phyloP scores from a whole-genome alignment of 106 monocot genomes.

The Narthecium ossifragum region DNA sequence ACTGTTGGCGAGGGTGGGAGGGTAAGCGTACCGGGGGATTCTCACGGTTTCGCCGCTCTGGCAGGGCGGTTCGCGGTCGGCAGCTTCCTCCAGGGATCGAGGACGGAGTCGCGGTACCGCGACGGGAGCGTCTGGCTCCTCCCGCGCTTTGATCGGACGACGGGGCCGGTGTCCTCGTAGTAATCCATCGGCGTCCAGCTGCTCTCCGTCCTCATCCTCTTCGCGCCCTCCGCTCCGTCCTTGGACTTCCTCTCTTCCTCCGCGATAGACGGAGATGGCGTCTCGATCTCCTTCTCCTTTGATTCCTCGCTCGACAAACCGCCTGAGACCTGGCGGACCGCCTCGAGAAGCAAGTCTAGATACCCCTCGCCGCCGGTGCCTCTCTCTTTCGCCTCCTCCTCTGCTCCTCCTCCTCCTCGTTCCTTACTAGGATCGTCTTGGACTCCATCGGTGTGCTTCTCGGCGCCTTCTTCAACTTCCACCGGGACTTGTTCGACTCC shows the following conservation, averaged over 20 bases:
- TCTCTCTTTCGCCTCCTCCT: background rate
- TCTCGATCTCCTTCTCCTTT: background rate
- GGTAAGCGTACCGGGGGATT: background rate
- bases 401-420: background rate
- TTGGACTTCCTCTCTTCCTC: background rate
- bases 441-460: background rate
- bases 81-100: conserved; percentile 30
- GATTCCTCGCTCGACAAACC: background rate
- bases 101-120: conserved; percentile 24
- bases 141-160: conserved; percentile 36
- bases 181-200: conserved; percentile 4
- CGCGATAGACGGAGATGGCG: background rate
- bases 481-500: background rate
- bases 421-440: background rate
- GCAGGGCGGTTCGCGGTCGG: conserved; percentile 4
- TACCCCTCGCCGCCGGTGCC: conserved; percentile 3
- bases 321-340: conserved; percentile 16
- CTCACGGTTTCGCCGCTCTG: conserved; percentile 1
- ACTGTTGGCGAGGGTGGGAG: background rate
- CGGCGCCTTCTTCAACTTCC: background rate
- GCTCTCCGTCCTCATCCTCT: background rate
- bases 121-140: conserved; percentile 28
- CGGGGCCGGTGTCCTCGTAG: conserved; percentile 15
- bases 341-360: conserved; percentile 31
- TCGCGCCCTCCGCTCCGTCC: background rate